Conservation (phyloP, 2,329 filamentous ascomycete species). For the Hypoxylon sp. region DNA sequence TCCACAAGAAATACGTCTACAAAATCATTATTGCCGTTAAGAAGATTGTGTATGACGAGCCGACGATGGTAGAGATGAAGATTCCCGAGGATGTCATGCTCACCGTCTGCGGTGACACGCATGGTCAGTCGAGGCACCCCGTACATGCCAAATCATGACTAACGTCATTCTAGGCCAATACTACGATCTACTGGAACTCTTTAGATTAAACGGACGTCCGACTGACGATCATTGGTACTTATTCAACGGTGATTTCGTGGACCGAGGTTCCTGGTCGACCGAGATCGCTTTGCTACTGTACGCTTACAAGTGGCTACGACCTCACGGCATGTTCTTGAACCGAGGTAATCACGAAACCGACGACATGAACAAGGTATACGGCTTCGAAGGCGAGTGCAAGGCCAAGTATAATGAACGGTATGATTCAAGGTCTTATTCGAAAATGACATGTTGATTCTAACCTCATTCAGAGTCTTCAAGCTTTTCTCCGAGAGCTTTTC, state of each 20-base stretch:
- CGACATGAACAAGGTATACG: conserved; percentile 99
- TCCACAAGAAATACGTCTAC: conserved; percentile 97
- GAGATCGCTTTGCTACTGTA: conserved; percentile 95
- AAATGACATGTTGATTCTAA: conserved; percentile 35
- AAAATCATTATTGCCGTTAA: conserved; percentile 93
- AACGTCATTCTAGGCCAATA: conserved; percentile 78
- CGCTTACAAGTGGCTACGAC: conserved; percentile 95
- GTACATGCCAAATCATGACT: conserved; percentile 26
- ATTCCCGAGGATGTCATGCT: conserved; percentile 81
- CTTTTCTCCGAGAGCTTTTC: conserved; percentile 99
- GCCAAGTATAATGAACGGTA: conserved; percentile 93
- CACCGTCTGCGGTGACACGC: conserved; percentile 97
- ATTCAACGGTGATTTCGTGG: conserved; percentile 99
- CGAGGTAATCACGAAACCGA: conserved; percentile 98
- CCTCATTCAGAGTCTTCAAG: conserved; percentile 78
- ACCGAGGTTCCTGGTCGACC: conserved; percentile 97
- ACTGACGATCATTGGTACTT: conserved; percentile 90
- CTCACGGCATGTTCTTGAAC: conserved; percentile 91
- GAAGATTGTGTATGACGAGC: conserved; percentile 89
- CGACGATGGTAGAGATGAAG: conserved; percentile 95
- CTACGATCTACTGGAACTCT: conserved; percentile 96
- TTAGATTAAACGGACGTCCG: conserved; percentile 88
- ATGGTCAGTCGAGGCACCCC: conserved; percentile 69
- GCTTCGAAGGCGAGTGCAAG: conserved; percentile 98
- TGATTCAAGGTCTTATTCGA: conserved; percentile 26